Percentiles rank a stretch among this genome's conserved stretches.
These are phyloP conservation scores for Aspergillus candidus DNA, from an alignment of 2,329 filamentous ascomycete species.

Conservation along the genomic window DNA sequence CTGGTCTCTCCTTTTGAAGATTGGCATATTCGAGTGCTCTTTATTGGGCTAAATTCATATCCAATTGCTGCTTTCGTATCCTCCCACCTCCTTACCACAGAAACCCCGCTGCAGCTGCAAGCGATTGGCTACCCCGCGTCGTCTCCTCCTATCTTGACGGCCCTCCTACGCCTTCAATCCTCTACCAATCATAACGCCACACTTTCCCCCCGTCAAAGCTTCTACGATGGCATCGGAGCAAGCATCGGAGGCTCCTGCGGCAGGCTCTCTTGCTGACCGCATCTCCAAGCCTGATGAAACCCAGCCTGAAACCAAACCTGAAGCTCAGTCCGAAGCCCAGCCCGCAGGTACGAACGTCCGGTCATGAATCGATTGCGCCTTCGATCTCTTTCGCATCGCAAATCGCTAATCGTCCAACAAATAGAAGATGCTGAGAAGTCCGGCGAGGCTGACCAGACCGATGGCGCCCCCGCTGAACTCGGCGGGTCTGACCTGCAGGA, in stretches of 20 bases:
- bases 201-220: background rate
- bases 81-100: too few species aligned
- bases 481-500: slow-evolving; percentile 56
- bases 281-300: slow-evolving; percentile 37
- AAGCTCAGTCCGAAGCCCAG: slow-evolving; percentile 5
- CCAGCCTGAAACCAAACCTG: background rate
- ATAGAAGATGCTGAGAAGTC: slow-evolving; percentile 11
- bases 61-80: too few species aligned
- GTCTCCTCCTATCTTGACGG: too few species aligned
- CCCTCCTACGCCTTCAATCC: too few species aligned
- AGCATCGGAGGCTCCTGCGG: slow-evolving; percentile 21
- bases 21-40: too few species aligned
- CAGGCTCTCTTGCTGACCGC: slow-evolving; percentile 44
- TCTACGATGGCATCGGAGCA: slow-evolving; percentile 36
- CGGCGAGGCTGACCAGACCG: slow-evolving; percentile 26
- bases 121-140: too few species aligned
- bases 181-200: too few species aligned
- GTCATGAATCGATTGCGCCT: background rate
- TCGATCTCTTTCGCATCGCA: slow-evolving; percentile 2
- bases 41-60: too few species aligned
- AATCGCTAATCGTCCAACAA: slow-evolving; percentile 15
- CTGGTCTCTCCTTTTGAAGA: too few species aligned
- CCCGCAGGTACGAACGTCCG: slow-evolving; percentile 25
- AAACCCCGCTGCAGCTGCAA: too few species aligned
- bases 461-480: slow-evolving; percentile 34